Evolutionary conservation across 164 flowering plant genomes (phyloP).

Genomic region (Vitis amurensis): DNA sequence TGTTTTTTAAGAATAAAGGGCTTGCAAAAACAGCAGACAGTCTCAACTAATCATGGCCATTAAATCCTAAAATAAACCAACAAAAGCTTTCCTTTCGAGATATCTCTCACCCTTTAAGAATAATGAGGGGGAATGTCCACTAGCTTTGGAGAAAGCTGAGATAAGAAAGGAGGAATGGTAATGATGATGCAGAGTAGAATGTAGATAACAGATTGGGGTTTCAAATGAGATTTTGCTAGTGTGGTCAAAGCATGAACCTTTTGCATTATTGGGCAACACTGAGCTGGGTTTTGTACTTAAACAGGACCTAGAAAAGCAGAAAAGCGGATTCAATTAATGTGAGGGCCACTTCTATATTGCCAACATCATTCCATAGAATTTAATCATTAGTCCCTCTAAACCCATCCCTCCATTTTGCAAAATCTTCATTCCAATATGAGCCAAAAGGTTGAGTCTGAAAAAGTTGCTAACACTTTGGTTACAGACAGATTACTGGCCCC

Average conservation of each 20-base stretch:
- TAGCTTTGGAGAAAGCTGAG: constrained; percentile 42
- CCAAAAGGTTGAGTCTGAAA: constrained; percentile 22
- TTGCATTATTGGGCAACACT: constrained; percentile 54
- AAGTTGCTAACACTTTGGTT: constrained; percentile 23
- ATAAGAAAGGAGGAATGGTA: constrained; percentile 22
- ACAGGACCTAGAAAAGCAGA: constrained; percentile 8
- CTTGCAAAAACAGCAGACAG: constrained; percentile 20
- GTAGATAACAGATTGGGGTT: constrained; percentile 19
- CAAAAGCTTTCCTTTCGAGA: constrained; percentile 19
- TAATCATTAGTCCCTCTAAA: constrained; percentile 22
- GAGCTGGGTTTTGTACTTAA: constrained; percentile 39
- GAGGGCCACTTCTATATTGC: constrained; percentile 16
- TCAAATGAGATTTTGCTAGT: constrained; percentile 5
- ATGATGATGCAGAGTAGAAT: constrained; percentile 42
- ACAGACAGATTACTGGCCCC: constrained; percentile 32
- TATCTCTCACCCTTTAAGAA: constrained; percentile 27
- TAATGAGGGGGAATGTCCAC: constrained; percentile 39
- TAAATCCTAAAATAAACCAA: constrained; percentile 16
- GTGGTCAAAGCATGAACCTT: constrained; percentile 41
- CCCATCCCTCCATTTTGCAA: constrained; percentile 28
- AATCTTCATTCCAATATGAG: constrained; percentile 26
- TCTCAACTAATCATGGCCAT: constrained; percentile 24
- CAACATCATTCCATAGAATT: constrained; percentile 19
- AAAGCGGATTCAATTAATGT: constrained; percentile 22
- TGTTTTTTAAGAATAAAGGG: constrained; percentile 1